Evolutionary conservation across 768 basidiomycete genomes (phyloP), one percentile per base, ranked within the genome.

Genomic region (Melanogaster broomeanus): DNA sequence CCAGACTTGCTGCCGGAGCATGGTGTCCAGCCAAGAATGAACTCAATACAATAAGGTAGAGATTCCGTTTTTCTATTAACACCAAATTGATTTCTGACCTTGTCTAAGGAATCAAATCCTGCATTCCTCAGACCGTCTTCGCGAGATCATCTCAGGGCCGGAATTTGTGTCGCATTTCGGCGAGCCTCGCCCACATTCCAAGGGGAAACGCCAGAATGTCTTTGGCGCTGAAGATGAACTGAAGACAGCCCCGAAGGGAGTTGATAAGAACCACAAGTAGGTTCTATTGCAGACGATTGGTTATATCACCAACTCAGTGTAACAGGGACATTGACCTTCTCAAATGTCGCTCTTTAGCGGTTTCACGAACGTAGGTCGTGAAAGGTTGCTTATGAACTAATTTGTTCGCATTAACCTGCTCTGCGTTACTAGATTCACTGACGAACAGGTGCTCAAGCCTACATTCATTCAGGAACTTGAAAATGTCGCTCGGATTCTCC

Each of bases 211-310:
- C 45, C 79, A 80, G 62, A 96, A 78, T 61, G 82, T 99, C 2
- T 99, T 95, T 67, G 95, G 96, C 0, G 65, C 69, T 49, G 92
- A 95, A 2, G 94, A 93, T 59, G 87, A 93, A 64, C 73, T 97
- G 27, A 98, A 97, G 72, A 84, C 83, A 0, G 91, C 93, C 6
- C 95, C 95, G 1, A 98, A 97, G 63, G 95, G 93, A 0, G 72
- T 96, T 9, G 81, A 82, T 45, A 98, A 93, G 70, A 78, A 78
- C 27, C 93, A 98, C 65, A 76, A 77, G 89, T 90, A 49, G 16
- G 77, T 61, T 10, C 22, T 21, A 46, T 30, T 41, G 21, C 25
- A 21, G 18, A 25, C 42, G 15, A 44, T 39, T 13, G 25, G 18
- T 18, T 13, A 30, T n/a, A 24, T 42, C 33, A 33, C 48, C 19